These are phyloP conservation scores for Clohesyomyces aquaticus DNA, from an alignment of 495 filamentous ascomycete species.

Conservation along the genomic window DNA sequence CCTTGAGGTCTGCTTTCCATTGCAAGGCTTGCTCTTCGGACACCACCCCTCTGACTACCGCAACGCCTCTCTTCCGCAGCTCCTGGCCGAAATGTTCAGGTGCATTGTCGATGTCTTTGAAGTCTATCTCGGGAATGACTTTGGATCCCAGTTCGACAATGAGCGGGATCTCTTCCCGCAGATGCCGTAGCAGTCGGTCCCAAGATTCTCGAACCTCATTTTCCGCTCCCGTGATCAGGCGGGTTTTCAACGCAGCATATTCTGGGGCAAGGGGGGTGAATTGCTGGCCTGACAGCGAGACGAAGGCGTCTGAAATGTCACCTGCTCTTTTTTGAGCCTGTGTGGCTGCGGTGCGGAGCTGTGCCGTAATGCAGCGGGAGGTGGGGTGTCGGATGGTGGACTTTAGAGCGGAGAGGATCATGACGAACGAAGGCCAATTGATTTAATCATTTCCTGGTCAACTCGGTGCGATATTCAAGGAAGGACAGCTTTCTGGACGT, in stretches of 20 bases:
- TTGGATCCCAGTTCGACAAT: constrained; percentile 52
- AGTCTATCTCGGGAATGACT: constrained; percentile 48
- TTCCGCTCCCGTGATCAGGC: constrained; percentile 66
- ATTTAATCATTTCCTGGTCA: constrained; percentile 1
- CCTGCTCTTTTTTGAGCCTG: constrained; percentile 53
- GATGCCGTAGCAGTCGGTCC: constrained; percentile 64
- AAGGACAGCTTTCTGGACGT: background rate
- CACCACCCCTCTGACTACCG: constrained; percentile 49
- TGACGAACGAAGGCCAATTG: constrained; percentile 8
- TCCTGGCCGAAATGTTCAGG: constrained; percentile 39
- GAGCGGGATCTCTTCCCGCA: constrained; percentile 59
- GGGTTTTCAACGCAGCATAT: constrained; percentile 74
- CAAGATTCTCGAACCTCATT: constrained; percentile 65
- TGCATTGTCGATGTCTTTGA: constrained; percentile 44
- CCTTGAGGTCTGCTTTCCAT: constrained; percentile 46
- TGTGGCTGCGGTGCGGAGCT: constrained; percentile 37
- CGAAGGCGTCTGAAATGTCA: constrained; percentile 84
- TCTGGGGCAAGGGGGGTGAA: constrained; percentile 68
- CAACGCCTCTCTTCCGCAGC: constrained; percentile 47
- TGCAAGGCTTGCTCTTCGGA: constrained; percentile 45
- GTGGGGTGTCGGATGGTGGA: constrained; percentile 18
- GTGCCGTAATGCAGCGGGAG: background rate
- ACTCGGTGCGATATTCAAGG: background rate
- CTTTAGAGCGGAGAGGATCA: too few relatives aligned
- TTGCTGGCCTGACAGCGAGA: constrained; percentile 70